A percentile compares a stretch with the other conserved stretches of the same genome.
Conservation (phyloP, 1,139 yeast species). For the Oligophagozyma castellii region DNA sequence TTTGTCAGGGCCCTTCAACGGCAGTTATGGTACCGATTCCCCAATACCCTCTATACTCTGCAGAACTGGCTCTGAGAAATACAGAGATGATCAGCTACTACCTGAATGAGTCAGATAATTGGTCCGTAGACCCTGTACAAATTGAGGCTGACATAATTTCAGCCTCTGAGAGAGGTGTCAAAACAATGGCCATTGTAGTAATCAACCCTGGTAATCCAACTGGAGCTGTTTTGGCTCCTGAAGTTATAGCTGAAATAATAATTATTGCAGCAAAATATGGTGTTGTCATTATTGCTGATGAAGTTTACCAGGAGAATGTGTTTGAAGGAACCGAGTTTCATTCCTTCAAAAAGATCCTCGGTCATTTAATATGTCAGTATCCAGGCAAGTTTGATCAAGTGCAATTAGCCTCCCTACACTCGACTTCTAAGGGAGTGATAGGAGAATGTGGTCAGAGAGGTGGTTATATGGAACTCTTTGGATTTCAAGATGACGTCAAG, state of each 20-base stretch:
- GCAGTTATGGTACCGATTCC: constrained; percentile 95
- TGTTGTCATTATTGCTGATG: constrained; percentile 87
- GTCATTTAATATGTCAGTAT: constrained; percentile 39
- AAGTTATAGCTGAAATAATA: constrained; percentile 56
- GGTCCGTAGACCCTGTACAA: constrained; percentile 69
- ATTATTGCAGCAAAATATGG: constrained; percentile 74
- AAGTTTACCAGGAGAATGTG: constrained; percentile 88
- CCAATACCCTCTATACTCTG: constrained; percentile 92
- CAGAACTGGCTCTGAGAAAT: constrained; percentile 69
- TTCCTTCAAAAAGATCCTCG: constrained; percentile 54
- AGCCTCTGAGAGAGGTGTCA: constrained; percentile 40
- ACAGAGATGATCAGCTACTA: constrained; percentile 79
- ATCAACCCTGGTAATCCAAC: constrained; percentile 98
- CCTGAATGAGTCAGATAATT: constrained; percentile 60
- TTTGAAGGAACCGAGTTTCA: constrained; percentile 46
- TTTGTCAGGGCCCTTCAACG: constrained; percentile 49
- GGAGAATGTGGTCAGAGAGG: constrained; percentile 99
- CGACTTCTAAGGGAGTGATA: constrained; percentile 89
- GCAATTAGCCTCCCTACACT: constrained; percentile 83
- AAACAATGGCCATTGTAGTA: constrained; percentile 69
- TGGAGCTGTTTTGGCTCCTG: constrained; percentile 59
- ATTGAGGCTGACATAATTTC: constrained; percentile 42
- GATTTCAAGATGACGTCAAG: constrained; percentile 56
- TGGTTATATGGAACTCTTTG: constrained; percentile 90
- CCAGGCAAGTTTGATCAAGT: constrained; percentile 51